Evolutionary conservation across 2,329 filamentous ascomycete species (phyloP).

Genomic region (Fusarium sp.): DNA sequence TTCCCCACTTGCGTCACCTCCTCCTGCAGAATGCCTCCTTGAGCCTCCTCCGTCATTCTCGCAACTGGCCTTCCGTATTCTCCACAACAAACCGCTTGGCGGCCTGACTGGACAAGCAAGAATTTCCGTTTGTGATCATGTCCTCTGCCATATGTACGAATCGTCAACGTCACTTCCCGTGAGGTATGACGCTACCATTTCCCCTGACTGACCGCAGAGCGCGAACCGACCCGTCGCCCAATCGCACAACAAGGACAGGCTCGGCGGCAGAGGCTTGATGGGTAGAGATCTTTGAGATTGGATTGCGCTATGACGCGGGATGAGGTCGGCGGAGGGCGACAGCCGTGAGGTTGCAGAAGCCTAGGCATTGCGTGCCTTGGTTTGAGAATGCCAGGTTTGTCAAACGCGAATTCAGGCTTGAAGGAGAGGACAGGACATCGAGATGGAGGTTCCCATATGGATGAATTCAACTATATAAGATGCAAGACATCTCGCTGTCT

Average conservation of each 20-base stretch:
- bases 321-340: conserved; percentile 31
- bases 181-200: conserved; percentile 37
- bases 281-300: conserved; percentile 18
- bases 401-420: conserved; percentile 2
- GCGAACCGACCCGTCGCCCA: conserved; percentile 16
- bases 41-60: conserved; percentile 36
- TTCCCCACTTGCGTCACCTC: conserved; percentile 22
- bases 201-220: conserved; percentile 13
- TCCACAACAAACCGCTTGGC: conserved; percentile 39
- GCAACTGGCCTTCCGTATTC: conserved; percentile 11
- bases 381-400: conserved; percentile 13
- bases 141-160: conserved; percentile 21
- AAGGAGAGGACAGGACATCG: conserved; percentile 19
- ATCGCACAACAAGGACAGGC: conserved; percentile 17
- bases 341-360: conserved; percentile 6
- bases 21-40: conserved; percentile 10
- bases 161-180: conserved; percentile 41
- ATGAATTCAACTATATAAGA: conserved; percentile 38
- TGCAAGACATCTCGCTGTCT: conserved; percentile 1
- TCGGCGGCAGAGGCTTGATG: conserved; percentile 13
- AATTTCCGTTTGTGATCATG: conserved; percentile 1
- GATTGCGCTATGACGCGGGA: conserved; percentile 40
- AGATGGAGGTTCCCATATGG: conserved; percentile 17
- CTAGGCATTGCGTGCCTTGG: conserved; percentile 20
- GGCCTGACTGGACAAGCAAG: conserved; percentile 18